These are phyloP conservation scores for Fusarium multiceps DNA, from an alignment of 2,329 filamentous ascomycete species.

Conservation along the genomic window DNA sequence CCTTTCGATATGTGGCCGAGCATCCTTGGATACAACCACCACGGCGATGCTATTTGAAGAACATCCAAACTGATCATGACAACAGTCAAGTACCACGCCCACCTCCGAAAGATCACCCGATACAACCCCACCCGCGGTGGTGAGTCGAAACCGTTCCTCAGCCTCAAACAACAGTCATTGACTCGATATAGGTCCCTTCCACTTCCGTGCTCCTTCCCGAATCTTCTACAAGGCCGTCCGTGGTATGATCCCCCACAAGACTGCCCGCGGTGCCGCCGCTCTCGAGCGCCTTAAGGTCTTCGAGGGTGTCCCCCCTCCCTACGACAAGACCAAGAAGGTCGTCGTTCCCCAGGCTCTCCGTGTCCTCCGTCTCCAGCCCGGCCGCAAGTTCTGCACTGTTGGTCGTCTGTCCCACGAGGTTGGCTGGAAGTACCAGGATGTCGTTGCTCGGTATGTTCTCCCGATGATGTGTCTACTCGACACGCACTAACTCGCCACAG, in stretches of 20 bases:
- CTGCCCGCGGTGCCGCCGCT: slow-evolving; percentile 93
- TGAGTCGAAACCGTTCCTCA: slow-evolving; percentile 61
- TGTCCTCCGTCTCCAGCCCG: slow-evolving; percentile 95
- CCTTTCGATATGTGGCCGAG: slow-evolving; percentile 34
- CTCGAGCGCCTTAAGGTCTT: slow-evolving; percentile 99
- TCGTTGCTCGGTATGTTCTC: slow-evolving; percentile 88
- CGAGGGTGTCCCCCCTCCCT: slow-evolving; percentile 98
- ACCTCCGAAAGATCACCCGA: slow-evolving; percentile 99
- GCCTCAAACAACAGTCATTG: slow-evolving; percentile 51
- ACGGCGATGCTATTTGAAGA: slow-evolving; percentile 11
- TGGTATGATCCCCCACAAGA: slow-evolving; percentile 99
- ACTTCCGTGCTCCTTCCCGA: slow-evolving; percentile 98
- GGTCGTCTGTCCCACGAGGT: slow-evolving; percentile 98
- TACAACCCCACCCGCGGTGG: slow-evolving; percentile 99
- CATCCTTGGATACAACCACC: slow-evolving; percentile 33
- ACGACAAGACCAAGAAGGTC: slow-evolving; percentile 99
- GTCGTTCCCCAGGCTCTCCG: slow-evolving; percentile 98
- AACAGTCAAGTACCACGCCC: slow-evolving; percentile 99
- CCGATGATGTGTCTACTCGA: not conserved
- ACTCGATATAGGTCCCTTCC: slow-evolving; percentile 83
- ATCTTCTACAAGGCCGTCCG: slow-evolving; percentile 99
- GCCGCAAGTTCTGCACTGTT: slow-evolving; percentile 99
- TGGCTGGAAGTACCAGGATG: slow-evolving; percentile 99
- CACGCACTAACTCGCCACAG: slow-evolving; percentile 60
- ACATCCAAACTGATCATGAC: slow-evolving; percentile 58